phyloP scores from a whole-genome alignment of 2,329 filamentous ascomycete species.

The Aureobasidium sp. region DNA sequence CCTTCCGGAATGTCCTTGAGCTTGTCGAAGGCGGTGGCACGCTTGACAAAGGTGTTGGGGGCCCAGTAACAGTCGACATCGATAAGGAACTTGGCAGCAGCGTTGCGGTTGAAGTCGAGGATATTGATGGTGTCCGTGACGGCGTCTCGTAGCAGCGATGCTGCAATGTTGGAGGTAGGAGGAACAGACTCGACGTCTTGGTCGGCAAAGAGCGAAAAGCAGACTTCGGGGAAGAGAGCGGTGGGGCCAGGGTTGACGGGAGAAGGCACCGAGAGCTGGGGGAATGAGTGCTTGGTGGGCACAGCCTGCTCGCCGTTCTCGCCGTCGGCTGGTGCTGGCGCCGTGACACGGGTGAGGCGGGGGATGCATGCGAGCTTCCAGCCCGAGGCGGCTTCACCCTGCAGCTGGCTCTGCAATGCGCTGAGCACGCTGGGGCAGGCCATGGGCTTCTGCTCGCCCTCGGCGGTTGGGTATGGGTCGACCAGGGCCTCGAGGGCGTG shows the following conservation, averaged over 20 bases:
- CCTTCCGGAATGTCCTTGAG: conserved; percentile 60
- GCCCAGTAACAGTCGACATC: conserved; percentile 94
- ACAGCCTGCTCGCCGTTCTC: conserved; percentile 53
- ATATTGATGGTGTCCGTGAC: conserved; percentile 91
- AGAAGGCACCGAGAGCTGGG: conserved; percentile 66
- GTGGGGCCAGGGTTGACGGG: conserved; percentile 67
- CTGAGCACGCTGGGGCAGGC: conserved; percentile 66
- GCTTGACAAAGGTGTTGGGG: conserved; percentile 82
- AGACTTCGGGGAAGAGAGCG: conserved; percentile 83
- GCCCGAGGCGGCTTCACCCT: conserved; percentile 62
- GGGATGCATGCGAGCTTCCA: conserved; percentile 67
- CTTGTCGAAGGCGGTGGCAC: conserved; percentile 86
- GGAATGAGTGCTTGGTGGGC: conserved; percentile 64
- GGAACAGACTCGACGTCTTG: conserved; percentile 85
- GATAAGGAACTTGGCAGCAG: conserved; percentile 80
- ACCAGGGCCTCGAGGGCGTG: conserved; percentile 80
- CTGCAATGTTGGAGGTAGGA: conserved; percentile 64
- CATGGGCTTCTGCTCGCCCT: conserved; percentile 54
- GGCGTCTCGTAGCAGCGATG: conserved; percentile 76
- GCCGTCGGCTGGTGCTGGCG: conserved; percentile 35
- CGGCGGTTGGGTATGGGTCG: conserved; percentile 64
- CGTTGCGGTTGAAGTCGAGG: conserved; percentile 84
- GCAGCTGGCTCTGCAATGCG: conserved; percentile 78
- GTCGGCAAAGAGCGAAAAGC: conserved; percentile 82
- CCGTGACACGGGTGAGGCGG: conserved; percentile 42